Conservation (phyloP, 2,329 filamentous ascomycete genomes). For the Emergomyces orientalis region DNA sequence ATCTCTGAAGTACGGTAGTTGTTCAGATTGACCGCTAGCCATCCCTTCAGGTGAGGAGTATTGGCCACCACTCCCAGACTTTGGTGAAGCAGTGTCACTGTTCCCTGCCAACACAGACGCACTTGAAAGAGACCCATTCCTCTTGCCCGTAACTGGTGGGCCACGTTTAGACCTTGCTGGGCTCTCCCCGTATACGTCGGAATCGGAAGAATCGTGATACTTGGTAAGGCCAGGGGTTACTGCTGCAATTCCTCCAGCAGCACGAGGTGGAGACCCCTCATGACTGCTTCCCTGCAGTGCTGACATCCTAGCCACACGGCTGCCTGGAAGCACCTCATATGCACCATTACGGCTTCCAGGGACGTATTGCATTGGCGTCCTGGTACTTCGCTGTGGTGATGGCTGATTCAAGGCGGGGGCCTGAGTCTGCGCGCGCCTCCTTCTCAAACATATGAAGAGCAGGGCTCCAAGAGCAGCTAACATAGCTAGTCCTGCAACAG, state of each 20-base stretch:
- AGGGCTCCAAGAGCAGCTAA: slow-evolving; percentile 55
- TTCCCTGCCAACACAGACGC: slow-evolving; percentile 60
- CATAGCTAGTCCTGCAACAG: slow-evolving; percentile 59
- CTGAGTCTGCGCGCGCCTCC: slow-evolving; percentile 51
- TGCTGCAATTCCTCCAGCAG: slow-evolving; percentile 41
- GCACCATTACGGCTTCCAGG: slow-evolving; percentile 36
- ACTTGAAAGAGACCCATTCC: slow-evolving; percentile 83
- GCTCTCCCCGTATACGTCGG: slow-evolving; percentile 62
- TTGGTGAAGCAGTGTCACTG: slow-evolving; percentile 61
- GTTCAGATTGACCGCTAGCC: slow-evolving; percentile 85
- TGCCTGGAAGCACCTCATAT: slow-evolving; percentile 71
- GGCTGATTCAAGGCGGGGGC: slow-evolving; percentile 85
- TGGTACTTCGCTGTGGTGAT: slow-evolving; percentile 50
- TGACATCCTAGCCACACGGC: slow-evolving; percentile 90
- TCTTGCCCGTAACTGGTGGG: slow-evolving; percentile 46
- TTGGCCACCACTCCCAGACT: slow-evolving; percentile 54
- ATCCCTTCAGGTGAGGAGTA: slow-evolving; percentile 79
- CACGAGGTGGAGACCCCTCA: slow-evolving; percentile 46
- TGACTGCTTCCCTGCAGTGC: slow-evolving; percentile 68
- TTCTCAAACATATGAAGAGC: slow-evolving; percentile 50
- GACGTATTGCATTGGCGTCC: slow-evolving; percentile 37
- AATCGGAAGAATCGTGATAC: slow-evolving; percentile 46
- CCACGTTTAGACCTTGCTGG: slow-evolving; percentile 52
- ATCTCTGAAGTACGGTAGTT: slow-evolving; percentile 93
- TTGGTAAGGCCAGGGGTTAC: slow-evolving; percentile 27